These are phyloP conservation scores for Salix viminalis DNA, from an alignment of 345 rosid genomes.

Conservation along the genomic window DNA sequence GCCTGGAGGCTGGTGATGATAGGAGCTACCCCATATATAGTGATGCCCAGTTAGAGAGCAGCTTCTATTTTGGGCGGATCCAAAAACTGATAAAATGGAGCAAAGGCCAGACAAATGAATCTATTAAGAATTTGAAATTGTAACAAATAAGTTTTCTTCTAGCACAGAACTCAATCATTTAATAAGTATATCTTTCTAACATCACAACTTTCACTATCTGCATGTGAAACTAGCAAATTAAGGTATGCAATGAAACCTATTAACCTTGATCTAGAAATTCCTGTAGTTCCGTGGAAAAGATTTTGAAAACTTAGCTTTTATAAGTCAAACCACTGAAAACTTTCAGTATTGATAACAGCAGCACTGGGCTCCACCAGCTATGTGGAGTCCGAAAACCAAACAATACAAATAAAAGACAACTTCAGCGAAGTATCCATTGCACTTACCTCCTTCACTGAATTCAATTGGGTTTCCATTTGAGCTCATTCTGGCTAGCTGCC, in stretches of 20 bases:
- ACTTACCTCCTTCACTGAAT: conserved; percentile 53
- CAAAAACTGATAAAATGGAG: conserved; percentile 44
- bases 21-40: conserved; percentile 61
- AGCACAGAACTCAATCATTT: background rate
- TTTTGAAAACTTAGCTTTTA: background rate
- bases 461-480: conserved; percentile 48
- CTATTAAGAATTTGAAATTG: background rate
- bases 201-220: background rate
- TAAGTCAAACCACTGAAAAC: background rate
- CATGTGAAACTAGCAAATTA: conserved; percentile 10
- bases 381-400: background rate
- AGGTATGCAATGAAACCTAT: conserved; percentile 4
- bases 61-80: conserved; percentile 71
- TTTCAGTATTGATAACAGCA: background rate
- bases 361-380: background rate
- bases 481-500: conserved; percentile 42
- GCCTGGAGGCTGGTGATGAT: conserved; percentile 56
- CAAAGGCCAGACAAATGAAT: conserved; percentile 6
- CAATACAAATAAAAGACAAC: background rate
- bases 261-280: background rate
- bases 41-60: conserved; percentile 51
- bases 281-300: background rate
- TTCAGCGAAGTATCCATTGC: background rate
- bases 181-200: background rate
- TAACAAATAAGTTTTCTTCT: background rate